These are phyloP conservation scores for Allium cepa DNA, from an alignment of 106 monocot genomes.

Conservation along the genomic window DNA sequence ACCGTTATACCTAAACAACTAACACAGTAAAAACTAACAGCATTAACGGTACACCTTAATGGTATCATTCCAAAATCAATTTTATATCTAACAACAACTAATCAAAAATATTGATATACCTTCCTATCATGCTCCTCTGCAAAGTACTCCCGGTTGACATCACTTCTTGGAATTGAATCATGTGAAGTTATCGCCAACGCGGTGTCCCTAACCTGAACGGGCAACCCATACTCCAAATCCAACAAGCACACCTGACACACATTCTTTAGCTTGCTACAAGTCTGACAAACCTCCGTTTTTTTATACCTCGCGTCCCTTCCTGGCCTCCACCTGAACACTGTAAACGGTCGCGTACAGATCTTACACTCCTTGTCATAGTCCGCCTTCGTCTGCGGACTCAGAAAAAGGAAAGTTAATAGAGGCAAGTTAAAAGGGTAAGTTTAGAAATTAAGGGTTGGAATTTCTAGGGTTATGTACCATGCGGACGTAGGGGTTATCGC, in stretches of 20 bases:
- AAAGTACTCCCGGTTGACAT: constrained; percentile 93
- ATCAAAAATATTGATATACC: constrained; percentile 30
- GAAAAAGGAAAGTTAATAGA: neutral
- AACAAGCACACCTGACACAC: constrained; percentile 92
- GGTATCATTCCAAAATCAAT: no score
- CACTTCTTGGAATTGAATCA: constrained; percentile 95
- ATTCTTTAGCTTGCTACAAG: constrained; percentile 74
- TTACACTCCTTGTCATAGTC: constrained; percentile 98
- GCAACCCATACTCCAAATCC: constrained; percentile 98
- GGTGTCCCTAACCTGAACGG: constrained; percentile 95
- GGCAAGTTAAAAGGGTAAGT: no score
- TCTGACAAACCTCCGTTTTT: constrained; percentile 69
- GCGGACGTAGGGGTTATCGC: constrained; percentile 68
- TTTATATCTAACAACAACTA: no score
- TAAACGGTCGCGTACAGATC: constrained; percentile 94
- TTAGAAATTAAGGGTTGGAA: constrained; percentile 10
- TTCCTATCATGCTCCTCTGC: constrained; percentile 97
- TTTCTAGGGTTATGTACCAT: constrained; percentile 32
- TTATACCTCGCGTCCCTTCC: constrained; percentile 79
- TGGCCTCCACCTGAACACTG: constrained; percentile 96
- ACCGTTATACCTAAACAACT: no score
- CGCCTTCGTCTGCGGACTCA: constrained; percentile 30
- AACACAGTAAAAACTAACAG: no score
- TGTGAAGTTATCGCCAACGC: constrained; percentile 86
- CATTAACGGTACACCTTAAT: no score